phyloP scores from a whole-genome alignment of 345 rosid genomes.

The Populus deltoides region DNA sequence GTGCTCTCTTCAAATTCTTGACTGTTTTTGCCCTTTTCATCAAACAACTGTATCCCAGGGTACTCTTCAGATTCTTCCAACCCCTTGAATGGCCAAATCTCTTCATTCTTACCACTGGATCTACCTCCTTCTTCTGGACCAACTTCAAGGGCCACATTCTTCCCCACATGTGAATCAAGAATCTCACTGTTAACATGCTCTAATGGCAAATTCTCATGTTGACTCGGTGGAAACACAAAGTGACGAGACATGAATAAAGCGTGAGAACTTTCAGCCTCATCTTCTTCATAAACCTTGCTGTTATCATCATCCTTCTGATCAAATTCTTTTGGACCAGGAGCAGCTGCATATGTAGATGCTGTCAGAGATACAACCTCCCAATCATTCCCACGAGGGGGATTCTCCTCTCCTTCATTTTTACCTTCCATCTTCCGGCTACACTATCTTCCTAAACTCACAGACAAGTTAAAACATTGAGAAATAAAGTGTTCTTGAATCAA shows the following conservation, averaged over 20 bases:
- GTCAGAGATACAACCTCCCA: slow-evolving; percentile 98
- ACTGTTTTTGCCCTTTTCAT: slow-evolving; percentile 38
- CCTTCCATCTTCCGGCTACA: slow-evolving; percentile 45
- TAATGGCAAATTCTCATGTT: slow-evolving; percentile 61
- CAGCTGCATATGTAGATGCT: slow-evolving; percentile 87
- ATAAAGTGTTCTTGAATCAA: neutral
- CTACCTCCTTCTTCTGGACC: slow-evolving; percentile 36
- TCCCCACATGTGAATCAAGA: slow-evolving; percentile 32
- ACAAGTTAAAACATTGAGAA: neutral
- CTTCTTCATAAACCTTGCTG: slow-evolving; percentile 32
- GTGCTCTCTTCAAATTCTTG: slow-evolving; percentile 43
- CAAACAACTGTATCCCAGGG: slow-evolving; percentile 43
- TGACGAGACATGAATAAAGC: slow-evolving; percentile 74
- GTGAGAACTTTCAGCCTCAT: slow-evolving; percentile 52
- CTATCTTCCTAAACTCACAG: slow-evolving; percentile 5
- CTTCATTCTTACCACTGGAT: slow-evolving; percentile 57
- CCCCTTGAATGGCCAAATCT: slow-evolving; percentile 47
- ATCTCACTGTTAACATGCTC: slow-evolving; percentile 39
- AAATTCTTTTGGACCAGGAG: slow-evolving; percentile 65
- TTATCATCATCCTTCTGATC: slow-evolving; percentile 38
- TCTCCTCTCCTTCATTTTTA: slow-evolving; percentile 46
- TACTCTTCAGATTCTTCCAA: slow-evolving; percentile 54
- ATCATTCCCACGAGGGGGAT: slow-evolving; percentile 55
- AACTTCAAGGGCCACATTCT: slow-evolving; percentile 38
- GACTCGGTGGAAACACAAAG: slow-evolving; percentile 70